A percentile compares a stretch with the other conserved stretches of the same genome.
These are phyloP conservation scores for Ceratobasidium papillatum DNA, from an alignment of 1,284 basidiomycete genomes.

Conservation along the genomic window DNA sequence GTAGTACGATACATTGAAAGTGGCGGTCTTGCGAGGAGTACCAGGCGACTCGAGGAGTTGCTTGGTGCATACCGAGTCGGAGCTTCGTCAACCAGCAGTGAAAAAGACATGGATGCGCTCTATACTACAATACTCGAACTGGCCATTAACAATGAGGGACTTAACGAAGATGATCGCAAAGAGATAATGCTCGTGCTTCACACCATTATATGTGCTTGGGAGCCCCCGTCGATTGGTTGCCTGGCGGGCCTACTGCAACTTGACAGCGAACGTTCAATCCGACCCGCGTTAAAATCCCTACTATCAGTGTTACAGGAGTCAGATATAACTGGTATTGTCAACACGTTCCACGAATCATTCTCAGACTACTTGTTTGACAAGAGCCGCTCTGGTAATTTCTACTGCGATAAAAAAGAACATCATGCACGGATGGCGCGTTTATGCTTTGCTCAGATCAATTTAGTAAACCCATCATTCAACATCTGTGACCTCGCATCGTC, in stretches of 20 bases:
- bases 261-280: background rate
- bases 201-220: background rate
- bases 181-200: background rate
- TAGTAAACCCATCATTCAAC: background rate
- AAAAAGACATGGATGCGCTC: background rate
- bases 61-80: background rate
- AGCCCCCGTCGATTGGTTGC: background rate
- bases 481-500: background rate
- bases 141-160: background rate
- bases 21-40: no score
- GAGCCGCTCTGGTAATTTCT: background rate
- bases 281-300: background rate
- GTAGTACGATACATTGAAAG: background rate
- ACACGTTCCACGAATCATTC: background rate
- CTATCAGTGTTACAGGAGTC: background rate
- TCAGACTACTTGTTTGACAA: background rate
- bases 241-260: background rate
- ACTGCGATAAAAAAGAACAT: background rate
- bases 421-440: background rate
- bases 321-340: background rate
- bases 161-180: background rate
- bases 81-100: background rate
- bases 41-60: background rate
- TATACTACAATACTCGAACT: background rate
- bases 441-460: background rate